Evolutionary conservation across 169 alveolate species (phyloP).

Genomic region (Eimeria maxima): DNA sequence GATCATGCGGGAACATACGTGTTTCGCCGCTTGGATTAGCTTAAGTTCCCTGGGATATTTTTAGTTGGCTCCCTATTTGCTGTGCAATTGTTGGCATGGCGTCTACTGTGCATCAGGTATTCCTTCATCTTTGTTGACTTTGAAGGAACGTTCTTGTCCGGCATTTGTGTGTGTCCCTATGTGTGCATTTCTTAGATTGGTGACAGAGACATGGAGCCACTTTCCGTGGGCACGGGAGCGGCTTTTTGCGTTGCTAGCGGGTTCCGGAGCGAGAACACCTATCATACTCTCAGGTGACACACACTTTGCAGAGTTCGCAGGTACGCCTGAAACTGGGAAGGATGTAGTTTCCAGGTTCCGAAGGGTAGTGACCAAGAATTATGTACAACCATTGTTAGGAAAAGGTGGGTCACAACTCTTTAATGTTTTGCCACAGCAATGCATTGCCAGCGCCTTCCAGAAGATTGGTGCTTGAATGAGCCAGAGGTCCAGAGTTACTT

Average conservation of each 20-base stretch:
- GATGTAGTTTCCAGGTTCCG: neutral
- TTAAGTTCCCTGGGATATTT: neutral
- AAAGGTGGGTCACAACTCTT: neutral
- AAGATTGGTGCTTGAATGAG: conserved; percentile 65
- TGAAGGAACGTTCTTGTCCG: neutral
- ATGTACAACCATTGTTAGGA: neutral
- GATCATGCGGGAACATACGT: neutral
- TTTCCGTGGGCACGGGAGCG: conserved; percentile 78
- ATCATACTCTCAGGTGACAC: conserved; percentile 79
- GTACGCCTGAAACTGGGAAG: conserved; percentile 15
- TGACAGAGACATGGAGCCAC: conserved; percentile 81
- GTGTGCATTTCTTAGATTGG: conserved; percentile 36
- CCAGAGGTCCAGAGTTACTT: conserved; percentile 62
- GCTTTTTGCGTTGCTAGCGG: conserved; percentile 60
- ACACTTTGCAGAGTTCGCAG: conserved; percentile 78
- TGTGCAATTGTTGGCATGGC: neutral
- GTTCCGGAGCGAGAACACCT: conserved; percentile 78
- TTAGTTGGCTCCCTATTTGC: neutral
- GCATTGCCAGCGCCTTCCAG: conserved; percentile 72
- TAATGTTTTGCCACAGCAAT: conserved; percentile 33
- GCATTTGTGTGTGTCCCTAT: neutral
- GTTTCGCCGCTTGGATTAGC: neutral
- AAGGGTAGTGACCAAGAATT: neutral
- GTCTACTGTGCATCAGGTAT: neutral
- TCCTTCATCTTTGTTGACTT: neutral